Percentiles rank a stretch among this genome's conserved stretches.
Conservation (phyloP, 2,329 filamentous ascomycete genomes). For the Xylaria sp. region DNA sequence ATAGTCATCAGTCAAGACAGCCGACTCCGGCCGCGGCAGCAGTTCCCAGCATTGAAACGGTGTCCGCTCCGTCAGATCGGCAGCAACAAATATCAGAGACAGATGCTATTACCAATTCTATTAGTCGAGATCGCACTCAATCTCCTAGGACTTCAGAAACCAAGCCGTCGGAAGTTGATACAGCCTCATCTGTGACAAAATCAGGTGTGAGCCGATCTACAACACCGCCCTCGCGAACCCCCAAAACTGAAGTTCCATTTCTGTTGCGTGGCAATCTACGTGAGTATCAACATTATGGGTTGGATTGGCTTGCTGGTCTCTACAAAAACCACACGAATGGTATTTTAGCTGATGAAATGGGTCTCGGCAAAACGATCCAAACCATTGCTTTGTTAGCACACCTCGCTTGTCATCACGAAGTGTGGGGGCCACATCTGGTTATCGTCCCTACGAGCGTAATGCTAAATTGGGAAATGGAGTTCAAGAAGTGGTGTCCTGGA, state of each 20-base stretch:
- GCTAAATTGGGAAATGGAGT: conserved; percentile 99
- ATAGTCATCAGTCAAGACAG: not conserved
- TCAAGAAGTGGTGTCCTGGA: conserved; percentile 98
- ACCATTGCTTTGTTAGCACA: conserved; percentile 94
- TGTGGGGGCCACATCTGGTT: conserved; percentile 96
- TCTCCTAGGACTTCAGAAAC: conserved; percentile 58
- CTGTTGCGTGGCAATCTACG: conserved; percentile 86
- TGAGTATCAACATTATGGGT: conserved; percentile 95
- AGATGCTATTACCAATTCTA: conserved; percentile 50
- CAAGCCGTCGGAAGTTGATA: conserved; percentile 57
- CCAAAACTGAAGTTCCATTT: conserved; percentile 77
- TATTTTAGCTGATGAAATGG: conserved; percentile 98
- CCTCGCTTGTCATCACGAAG: conserved; percentile 83
- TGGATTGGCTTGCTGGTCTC: conserved; percentile 94
- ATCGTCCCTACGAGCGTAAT: conserved; percentile 98
- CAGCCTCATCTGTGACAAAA: conserved; percentile 47
- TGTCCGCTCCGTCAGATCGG: conserved; percentile 32
- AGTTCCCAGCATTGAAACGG: conserved; percentile 37
- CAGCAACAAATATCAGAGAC: conserved; percentile 49
- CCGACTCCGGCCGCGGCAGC: not conserved
- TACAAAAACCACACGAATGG: conserved; percentile 94
- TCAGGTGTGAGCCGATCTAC: conserved; percentile 44
- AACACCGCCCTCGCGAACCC: conserved; percentile 45
- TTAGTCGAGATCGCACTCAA: conserved; percentile 52
- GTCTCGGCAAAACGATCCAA: conserved; percentile 96